A percentile compares a stretch with the other conserved stretches of the same genome.
Conservation (phyloP, 2,329 filamentous ascomycete species). For the Fusarium sp. region DNA sequence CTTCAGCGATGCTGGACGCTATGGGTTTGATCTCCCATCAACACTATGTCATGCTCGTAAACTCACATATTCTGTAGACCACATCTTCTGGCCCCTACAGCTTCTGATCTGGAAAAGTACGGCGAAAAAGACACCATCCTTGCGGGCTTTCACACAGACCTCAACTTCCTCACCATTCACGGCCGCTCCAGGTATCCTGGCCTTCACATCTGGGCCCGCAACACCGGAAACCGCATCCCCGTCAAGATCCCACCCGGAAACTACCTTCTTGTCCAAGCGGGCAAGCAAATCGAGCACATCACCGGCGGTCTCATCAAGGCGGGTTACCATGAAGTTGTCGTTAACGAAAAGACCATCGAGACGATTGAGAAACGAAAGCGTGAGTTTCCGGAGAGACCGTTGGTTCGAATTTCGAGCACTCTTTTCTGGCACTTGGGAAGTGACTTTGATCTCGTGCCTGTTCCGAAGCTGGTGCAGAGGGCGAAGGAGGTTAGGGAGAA, state of each 20-base stretch:
- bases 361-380: constrained; percentile 55
- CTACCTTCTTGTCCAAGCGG: constrained; percentile 67
- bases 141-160: constrained; percentile 69
- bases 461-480: constrained; percentile 56
- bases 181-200: constrained; percentile 68
- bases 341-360: constrained; percentile 60
- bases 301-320: constrained; percentile 68
- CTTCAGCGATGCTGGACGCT: constrained; percentile 63
- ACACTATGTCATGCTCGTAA: not conserved
- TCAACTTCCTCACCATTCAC: constrained; percentile 71
- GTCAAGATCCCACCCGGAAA: constrained; percentile 66
- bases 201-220: constrained; percentile 69
- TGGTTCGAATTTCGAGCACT: constrained; percentile 66
- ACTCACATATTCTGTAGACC: constrained; percentile 51
- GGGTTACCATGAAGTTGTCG: constrained; percentile 68
- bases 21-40: constrained; percentile 54
- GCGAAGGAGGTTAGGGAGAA: constrained; percentile 56
- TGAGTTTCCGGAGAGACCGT: constrained; percentile 57
- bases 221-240: constrained; percentile 65
- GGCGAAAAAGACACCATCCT: constrained; percentile 64
- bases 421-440: constrained; percentile 68
- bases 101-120: constrained; percentile 64
- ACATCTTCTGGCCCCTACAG: constrained; percentile 67
- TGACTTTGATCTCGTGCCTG: constrained; percentile 62
- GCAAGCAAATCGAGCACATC: constrained; percentile 68